Conservation (phyloP, 2,329 filamentous ascomycete species). For the Exophiala spinifera region DNA sequence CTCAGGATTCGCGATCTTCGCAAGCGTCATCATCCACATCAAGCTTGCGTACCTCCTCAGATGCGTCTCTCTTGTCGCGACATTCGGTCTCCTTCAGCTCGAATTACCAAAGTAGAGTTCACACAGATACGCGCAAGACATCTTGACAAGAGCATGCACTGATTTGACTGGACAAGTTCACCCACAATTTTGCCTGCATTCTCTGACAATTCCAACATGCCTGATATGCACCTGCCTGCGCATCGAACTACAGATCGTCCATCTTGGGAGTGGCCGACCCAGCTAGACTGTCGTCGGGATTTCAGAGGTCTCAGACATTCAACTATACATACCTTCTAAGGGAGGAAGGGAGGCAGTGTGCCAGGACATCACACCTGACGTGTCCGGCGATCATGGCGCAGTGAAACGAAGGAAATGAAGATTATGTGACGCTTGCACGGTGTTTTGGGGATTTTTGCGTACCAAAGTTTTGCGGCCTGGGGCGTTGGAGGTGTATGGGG, state of each 20-base stretch:
- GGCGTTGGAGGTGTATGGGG: background rate
- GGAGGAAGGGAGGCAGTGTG: too few species aligned
- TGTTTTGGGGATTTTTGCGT: background rate
- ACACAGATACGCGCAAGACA: background rate
- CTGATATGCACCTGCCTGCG: too few species aligned
- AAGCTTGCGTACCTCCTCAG: slow-evolving; percentile 25
- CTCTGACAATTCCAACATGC: too few species aligned
- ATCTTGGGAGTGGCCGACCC: too few species aligned
- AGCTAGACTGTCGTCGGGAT: too few species aligned
- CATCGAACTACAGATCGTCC: too few species aligned
- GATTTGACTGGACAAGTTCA: background rate
- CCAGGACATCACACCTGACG: too few species aligned
- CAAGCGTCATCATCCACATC: slow-evolving; percentile 14
- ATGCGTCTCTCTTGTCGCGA: slow-evolving; percentile 22
- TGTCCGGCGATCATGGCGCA: too few species aligned
- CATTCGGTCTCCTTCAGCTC: slow-evolving; percentile 11
- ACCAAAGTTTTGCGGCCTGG: too few species aligned
- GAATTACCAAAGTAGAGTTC: background rate
- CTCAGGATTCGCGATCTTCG: slow-evolving; percentile 3
- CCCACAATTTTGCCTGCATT: background rate
- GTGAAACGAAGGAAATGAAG: background rate
- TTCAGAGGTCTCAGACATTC: too few species aligned
- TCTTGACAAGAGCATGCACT: slow-evolving; percentile 1
- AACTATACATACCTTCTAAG: too few species aligned
- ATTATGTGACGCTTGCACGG: background rate